Conservation (phyloP, 169 alveolate species). For the Cardiosporidium cionae region DNA sequence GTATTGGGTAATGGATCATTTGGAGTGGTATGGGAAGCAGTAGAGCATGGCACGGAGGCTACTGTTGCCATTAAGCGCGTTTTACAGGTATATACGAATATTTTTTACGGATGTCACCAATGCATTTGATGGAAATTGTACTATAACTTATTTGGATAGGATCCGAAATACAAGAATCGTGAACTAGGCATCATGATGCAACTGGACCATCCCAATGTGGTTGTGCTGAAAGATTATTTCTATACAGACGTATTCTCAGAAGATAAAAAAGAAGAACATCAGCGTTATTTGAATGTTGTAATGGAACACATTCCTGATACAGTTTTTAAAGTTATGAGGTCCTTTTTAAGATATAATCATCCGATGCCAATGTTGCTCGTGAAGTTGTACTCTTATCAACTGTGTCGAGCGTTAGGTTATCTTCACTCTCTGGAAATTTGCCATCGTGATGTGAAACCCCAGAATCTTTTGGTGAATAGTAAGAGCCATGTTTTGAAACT, state of each 20-base stretch:
- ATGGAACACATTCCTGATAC: conserved; percentile 97
- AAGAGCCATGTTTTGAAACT: conserved; percentile 79
- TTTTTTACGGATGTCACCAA: background rate
- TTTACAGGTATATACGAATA: conserved; percentile 66
- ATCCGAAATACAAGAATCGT: conserved; percentile 90
- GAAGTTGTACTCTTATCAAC: conserved; percentile 86
- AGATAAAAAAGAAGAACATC: conserved; percentile 40
- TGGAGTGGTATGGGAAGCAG: conserved; percentile 93
- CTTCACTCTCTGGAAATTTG: conserved; percentile 87
- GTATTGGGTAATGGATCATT: conserved; percentile 95
- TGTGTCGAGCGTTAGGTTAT: conserved; percentile 89
- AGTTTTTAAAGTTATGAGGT: conserved; percentile 79
- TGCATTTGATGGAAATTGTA: background rate
- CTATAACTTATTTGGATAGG: conserved; percentile 28
- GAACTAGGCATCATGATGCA: conserved; percentile 88
- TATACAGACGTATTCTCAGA: conserved; percentile 58
- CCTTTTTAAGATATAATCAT: conserved; percentile 73
- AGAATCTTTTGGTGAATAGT: conserved; percentile 89
- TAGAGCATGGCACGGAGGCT: conserved; percentile 84
- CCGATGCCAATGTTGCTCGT: conserved; percentile 80
- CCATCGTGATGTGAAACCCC: conserved; percentile 99
- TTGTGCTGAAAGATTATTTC: conserved; percentile 78
- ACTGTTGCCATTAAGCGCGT: conserved; percentile 94
- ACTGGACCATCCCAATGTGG: conserved; percentile 85
- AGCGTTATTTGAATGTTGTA: conserved; percentile 83